phyloP scores from a whole-genome alignment of 73 alveolate species.

The Blepharisma japonicum region DNA sequence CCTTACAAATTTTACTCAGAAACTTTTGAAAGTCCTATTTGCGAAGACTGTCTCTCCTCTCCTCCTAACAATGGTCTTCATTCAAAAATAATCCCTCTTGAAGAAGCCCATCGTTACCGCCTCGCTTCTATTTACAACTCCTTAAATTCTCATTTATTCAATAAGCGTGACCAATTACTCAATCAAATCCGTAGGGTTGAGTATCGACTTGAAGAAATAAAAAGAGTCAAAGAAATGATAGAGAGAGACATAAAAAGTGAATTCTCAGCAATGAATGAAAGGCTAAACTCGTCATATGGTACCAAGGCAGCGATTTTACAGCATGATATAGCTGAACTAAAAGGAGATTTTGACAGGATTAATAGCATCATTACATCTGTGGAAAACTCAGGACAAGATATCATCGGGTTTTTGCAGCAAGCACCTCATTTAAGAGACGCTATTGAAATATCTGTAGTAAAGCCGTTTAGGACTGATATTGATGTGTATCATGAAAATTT shows the following conservation, averaged over 20 bases:
- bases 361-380: constrained; percentile 81
- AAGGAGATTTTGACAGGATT: constrained; percentile 91
- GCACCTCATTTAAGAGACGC: background rate
- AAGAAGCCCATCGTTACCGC: constrained; percentile 89
- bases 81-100: constrained; percentile 82
- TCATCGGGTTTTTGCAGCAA: background rate
- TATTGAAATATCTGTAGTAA: background rate
- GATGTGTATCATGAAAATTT: constrained; percentile 56
- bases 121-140: constrained; percentile 68
- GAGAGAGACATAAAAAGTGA: constrained; percentile 93
- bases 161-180: constrained; percentile 82
- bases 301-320: constrained; percentile 91
- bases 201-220: constrained; percentile 84
- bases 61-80: constrained; percentile 95
- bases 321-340: constrained; percentile 89
- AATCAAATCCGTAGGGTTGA: constrained; percentile 82
- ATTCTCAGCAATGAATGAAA: constrained; percentile 91
- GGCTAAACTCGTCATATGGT: constrained; percentile 93
- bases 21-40: constrained; percentile 90
- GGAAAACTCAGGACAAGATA: constrained; percentile 33
- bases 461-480: constrained; percentile 18
- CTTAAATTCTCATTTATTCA: constrained; percentile 72
- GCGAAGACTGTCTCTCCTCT: constrained; percentile 92
- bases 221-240: constrained; percentile 83
- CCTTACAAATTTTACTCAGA: constrained; percentile 85